Evolutionary conservation across 768 basidiomycete genomes (phyloP), one percentile per base, ranked within the genome.

Genomic region (Tylopilus plumbeoviolaceoides): DNA sequence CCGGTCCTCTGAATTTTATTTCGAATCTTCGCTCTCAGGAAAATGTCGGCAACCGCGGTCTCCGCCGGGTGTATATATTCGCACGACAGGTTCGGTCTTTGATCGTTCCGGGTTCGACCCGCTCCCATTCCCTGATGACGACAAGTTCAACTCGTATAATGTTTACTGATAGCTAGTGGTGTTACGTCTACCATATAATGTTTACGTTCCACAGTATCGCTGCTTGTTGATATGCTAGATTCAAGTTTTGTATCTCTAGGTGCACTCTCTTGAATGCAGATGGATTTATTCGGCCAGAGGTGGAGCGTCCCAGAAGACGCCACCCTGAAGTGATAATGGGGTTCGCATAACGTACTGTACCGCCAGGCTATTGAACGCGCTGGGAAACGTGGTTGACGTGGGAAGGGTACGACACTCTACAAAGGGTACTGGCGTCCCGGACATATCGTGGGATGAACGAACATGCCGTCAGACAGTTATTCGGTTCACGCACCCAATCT

Each of bases 81-180:
- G 80, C 62, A 73, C 75, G 63, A 81, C 73, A 35, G 73, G 82
- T 70, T 75, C 78, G 40, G 82, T 78, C 61, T 81, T 84, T 70
- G 79, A 80, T 63, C 77, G 77, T 35, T 85, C 85, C 58, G 83
- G 85, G 68, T 72, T 84, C 66, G 85, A 88, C 61, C 81, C 86
- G 35, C 79, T 87, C 51, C 86, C 88, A 43, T 88, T 85, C 63
- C 77, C 82, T 60, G 73, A 78, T 61, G 75, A 76, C 68, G 73
- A 75, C 63, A 61, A 61, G 61, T 67, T 71, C 67, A 73, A 58
- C 59, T 70, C 77, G 59, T 78, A 79, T 77, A 75, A 78, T 64
- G 60, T 72, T 68, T 81, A 81, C 70, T 87, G 85, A 73, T 88
- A 87, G 85, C 71, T 87, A 84, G 78, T 70, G 50, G 56, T 58